A percentile compares a stretch with the other conserved stretches of the same genome.
Conservation (phyloP, 2,329 filamentous ascomycete genomes). For the Penicillium thymicola region DNA sequence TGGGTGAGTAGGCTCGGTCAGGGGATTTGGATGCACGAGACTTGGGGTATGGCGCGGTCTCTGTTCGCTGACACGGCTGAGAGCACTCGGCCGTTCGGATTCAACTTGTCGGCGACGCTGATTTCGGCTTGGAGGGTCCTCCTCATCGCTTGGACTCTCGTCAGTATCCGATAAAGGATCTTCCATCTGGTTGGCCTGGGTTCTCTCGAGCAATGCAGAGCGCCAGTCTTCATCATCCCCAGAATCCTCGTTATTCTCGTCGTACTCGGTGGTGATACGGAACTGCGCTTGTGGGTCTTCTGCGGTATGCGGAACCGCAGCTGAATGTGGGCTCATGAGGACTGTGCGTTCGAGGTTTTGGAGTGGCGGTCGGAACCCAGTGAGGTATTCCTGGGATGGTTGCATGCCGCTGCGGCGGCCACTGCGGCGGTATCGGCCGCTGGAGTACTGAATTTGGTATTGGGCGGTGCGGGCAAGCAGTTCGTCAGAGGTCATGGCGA, state of each 20-base stretch:
- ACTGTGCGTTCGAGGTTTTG: conserved; percentile 32
- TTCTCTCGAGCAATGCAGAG: conserved; percentile 27
- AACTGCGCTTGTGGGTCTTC: conserved; percentile 29
- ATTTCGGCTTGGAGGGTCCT: conserved; percentile 16
- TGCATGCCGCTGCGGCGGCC: conserved; percentile 29
- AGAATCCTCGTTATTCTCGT: conserved; percentile 33
- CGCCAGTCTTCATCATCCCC: conserved; percentile 25
- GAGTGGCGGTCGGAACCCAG: conserved; percentile 36
- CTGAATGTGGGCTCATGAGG: conserved; percentile 21
- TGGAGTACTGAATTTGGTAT: conserved; percentile 68
- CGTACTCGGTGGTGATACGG: conserved; percentile 37
- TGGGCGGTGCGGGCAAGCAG: conserved; percentile 68
- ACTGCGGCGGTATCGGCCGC: conserved; percentile 27
- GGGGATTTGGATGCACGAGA: conserved; percentile 27
- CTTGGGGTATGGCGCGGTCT: conserved; percentile 27
- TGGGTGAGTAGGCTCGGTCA: conserved; percentile 7
- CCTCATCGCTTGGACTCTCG: conserved; percentile 31
- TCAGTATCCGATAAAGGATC: conserved; percentile 33
- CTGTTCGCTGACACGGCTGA: conserved; percentile 8
- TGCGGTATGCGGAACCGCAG: conserved; percentile 24
- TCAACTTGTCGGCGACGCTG: conserved; percentile 29
- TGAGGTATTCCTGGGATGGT: conserved; percentile 42
- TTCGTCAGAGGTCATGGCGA: conserved; percentile 80
- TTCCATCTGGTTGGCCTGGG: conserved; percentile 27
- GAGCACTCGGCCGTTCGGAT: conserved; percentile 21